Evolutionary conservation across 352 stramenopile genomes (phyloP).

Genomic region (Phytophthora chlamydospora): DNA sequence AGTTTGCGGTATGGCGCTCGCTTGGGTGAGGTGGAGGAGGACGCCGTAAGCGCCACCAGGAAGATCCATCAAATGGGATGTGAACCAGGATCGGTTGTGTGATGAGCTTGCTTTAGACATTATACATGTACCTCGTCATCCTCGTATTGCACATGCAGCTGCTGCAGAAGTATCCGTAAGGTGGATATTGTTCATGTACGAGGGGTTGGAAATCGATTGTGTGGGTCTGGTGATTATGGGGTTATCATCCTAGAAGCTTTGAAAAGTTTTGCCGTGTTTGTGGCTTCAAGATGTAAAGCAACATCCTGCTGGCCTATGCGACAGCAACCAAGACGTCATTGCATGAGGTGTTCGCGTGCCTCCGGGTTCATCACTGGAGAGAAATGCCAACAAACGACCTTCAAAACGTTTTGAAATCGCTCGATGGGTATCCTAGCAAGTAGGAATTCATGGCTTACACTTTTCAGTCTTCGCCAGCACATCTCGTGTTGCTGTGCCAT

Average conservation of each 20-base stretch:
- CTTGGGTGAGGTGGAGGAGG: not conserved
- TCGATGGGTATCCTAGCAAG: no score
- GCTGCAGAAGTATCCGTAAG: not conserved
- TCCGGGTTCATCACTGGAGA: no score
- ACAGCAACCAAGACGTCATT: no score
- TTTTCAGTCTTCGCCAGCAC: no score
- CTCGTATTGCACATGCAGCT: conserved; percentile 1
- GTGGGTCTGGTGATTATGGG: conserved; percentile 2
- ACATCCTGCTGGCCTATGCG: no score
- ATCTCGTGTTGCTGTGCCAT: no score
- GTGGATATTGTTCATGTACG: not conserved
- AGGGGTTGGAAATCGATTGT: not conserved
- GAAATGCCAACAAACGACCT: no score
- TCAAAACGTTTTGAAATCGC: no score
- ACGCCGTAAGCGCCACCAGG: conserved; percentile 10
- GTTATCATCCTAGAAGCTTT: not conserved
- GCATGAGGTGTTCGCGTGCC: no score
- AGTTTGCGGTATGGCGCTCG: conserved; percentile 1
- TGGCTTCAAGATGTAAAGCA: no score
- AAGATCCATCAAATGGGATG: conserved; percentile 5
- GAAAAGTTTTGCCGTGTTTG: not conserved
- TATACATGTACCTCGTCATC: not conserved
- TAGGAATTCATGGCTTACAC: no score
- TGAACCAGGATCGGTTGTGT: conserved; percentile 6
- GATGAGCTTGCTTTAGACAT: not conserved